These are phyloP conservation scores for Blastobotrys muscicola DNA, from an alignment of 805 yeast species.

Conservation along the genomic window DNA sequence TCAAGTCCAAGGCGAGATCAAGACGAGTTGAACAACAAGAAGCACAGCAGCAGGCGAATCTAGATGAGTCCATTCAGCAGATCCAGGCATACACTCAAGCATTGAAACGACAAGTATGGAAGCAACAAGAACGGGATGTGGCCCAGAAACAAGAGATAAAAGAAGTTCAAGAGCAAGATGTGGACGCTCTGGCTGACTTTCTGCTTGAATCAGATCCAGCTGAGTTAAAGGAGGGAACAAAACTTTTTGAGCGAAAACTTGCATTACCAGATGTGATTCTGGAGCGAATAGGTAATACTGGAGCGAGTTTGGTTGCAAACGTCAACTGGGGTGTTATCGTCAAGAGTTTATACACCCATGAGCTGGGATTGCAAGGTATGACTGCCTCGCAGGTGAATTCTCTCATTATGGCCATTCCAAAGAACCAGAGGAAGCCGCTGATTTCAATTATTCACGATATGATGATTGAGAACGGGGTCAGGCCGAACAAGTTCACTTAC, in stretches of 20 bases:
- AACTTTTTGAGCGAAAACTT: conserved; percentile 8
- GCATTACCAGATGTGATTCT: conserved; percentile 12
- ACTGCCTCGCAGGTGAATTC: conserved; percentile 17
- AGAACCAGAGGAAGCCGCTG: conserved; percentile 14
- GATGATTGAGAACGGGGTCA: conserved; percentile 15
- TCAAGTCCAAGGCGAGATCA: no score
- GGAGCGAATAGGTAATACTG: conserved; percentile 13
- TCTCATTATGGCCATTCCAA: conserved; percentile 21
- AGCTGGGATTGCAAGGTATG: conserved; percentile 17
- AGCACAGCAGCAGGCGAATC: not conserved
- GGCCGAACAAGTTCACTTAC: conserved; percentile 10
- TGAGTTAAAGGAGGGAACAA: conserved; percentile 3
- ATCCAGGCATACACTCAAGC: conserved; percentile 12
- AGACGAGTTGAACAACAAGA: no score
- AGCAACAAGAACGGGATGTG: conserved; percentile 14
- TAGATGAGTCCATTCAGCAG: conserved; percentile 11
- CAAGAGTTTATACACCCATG: conserved; percentile 5
- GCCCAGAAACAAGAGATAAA: conserved; percentile 1
- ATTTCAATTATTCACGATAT: conserved; percentile 17
- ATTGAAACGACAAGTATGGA: conserved; percentile 7
- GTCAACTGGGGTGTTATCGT: conserved; percentile 18
- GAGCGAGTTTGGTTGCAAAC: conserved; percentile 8
- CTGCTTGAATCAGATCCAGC: not conserved
- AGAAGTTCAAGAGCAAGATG: conserved; percentile 10
- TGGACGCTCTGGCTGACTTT: conserved; percentile 12